Conservation (phyloP, 441 rosid genomes). For the Croton laevigatus region DNA sequence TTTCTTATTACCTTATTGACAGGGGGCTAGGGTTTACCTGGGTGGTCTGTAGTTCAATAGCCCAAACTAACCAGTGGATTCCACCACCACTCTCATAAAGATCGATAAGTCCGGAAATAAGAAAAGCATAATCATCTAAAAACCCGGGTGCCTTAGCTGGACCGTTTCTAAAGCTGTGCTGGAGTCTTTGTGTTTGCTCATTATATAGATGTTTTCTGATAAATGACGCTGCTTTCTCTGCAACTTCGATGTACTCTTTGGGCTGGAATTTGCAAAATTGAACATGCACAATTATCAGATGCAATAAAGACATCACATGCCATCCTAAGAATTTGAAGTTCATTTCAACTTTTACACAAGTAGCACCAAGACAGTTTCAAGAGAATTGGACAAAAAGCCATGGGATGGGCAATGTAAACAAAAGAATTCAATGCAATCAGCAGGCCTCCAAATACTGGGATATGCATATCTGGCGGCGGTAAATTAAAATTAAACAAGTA, state of each 20-base stretch:
- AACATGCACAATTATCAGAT: slow-evolving; percentile 14
- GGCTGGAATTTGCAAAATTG: slow-evolving; percentile 44
- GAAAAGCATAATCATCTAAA: slow-evolving; percentile 92
- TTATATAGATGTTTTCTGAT: slow-evolving; percentile 66
- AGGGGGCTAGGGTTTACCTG: slow-evolving; percentile 46
- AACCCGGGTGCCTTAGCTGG: slow-evolving; percentile 95
- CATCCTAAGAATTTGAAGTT: slow-evolving; percentile 1
- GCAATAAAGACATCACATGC: neutral
- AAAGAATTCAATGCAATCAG: neutral
- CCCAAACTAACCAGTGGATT: slow-evolving; percentile 72
- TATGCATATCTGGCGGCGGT: neutral
- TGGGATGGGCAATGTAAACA: too few species aligned
- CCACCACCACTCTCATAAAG: slow-evolving; percentile 75
- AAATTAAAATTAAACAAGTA: neutral
- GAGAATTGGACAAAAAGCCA: neutral
- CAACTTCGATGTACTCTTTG: slow-evolving; percentile 73
- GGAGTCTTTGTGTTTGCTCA: slow-evolving; percentile 57
- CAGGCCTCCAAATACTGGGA: neutral
- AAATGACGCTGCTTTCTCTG: slow-evolving; percentile 82
- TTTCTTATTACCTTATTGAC: neutral
- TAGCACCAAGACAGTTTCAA: neutral
- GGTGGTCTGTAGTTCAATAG: slow-evolving; percentile 62
- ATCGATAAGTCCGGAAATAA: slow-evolving; percentile 80
- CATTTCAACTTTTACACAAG: neutral
- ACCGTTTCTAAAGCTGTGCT: slow-evolving; percentile 79